Evolutionary conservation across 2,329 filamentous ascomycete genomes (phyloP), one percentile per base, ranked within the genome.

Genomic region (Thielaviopsis ethacetica): DNA sequence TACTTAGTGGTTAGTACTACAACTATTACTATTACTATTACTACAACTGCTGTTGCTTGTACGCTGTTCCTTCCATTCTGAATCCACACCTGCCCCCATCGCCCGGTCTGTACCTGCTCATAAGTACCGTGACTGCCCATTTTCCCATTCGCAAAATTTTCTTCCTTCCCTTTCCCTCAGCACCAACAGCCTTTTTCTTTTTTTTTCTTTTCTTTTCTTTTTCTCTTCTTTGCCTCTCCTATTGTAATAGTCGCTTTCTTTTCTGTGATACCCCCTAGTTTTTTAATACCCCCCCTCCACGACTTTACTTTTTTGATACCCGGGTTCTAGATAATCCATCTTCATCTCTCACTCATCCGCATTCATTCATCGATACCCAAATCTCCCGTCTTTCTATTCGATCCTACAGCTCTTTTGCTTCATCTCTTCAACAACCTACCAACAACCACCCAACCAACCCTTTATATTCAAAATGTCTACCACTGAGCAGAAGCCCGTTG

Each of bases 401-500:
- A 52, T 12, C 27, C 49, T 6, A 9, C 30, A 34, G 30, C 30
- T 34, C 30, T 34, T 66, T 65, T 63, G 63, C 57, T 65, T 65
- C 63, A 67, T 63, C 63, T 13, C 10, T 9, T 34, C 51, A 30
- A 19, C 27, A 24, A 38, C n/a, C 41, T 34, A 47, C 26, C 34
- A 38, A 53, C 44, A 56, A n/a, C 6, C 27, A n/a, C n/a, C n/a
- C n/a, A n/a, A n/a, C 58, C 19, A 30, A 49, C 26, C 22, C 49
- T 19, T 19, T 13, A 61, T 63, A 69, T 69, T 71, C 75, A 79
- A 67, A 77, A 88, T 88, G 85, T 82, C 86, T 75, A 85, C 88
- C 38, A n/a, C 7, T 69, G 77, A 76, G 72, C 79, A 83, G 73
- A 88, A 89, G 76, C 79, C 83, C 69, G 76, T 80, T 67, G 83